Evolutionary conservation across 2,329 filamentous ascomycete genomes (phyloP).

Genomic region (Verticillium longisporum): DNA sequence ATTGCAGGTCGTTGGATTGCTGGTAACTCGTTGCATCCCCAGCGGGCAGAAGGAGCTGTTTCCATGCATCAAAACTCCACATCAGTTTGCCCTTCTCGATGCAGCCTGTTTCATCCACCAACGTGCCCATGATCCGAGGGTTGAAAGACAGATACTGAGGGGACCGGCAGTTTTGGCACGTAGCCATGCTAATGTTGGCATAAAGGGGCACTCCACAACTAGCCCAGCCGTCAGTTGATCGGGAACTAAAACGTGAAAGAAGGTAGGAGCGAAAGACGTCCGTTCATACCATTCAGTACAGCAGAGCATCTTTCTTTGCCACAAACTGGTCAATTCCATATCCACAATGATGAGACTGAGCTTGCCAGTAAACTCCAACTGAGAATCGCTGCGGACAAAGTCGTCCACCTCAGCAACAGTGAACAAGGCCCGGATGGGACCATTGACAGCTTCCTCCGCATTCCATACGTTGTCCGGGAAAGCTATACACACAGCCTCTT

Average conservation of each 20-base stretch:
- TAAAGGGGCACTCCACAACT: conserved; percentile 49
- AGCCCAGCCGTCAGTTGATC: neutral
- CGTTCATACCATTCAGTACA: conserved; percentile 30
- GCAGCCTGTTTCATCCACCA: conserved; percentile 49
- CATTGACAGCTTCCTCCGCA: conserved; percentile 22
- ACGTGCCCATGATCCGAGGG: conserved; percentile 29
- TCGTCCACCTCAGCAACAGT: conserved; percentile 36
- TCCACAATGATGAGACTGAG: conserved; percentile 25
- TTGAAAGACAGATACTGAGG: conserved; percentile 26
- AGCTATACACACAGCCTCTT: conserved; percentile 39
- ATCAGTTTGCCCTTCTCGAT: conserved; percentile 44
- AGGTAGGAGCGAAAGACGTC: conserved; percentile 1
- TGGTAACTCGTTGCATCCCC: neutral
- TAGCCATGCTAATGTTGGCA: conserved; percentile 34
- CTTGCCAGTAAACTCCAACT: conserved; percentile 30
- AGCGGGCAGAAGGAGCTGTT: conserved; percentile 21
- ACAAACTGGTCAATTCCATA: conserved; percentile 20
- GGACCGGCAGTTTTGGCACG: conserved; percentile 30
- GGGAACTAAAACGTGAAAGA: no score
- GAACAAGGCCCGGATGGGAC: conserved; percentile 26
- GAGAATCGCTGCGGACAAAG: conserved; percentile 24
- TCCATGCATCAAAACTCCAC: conserved; percentile 47
- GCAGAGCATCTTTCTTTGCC: conserved; percentile 26
- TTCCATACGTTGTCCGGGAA: conserved; percentile 37
- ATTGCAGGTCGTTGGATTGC: neutral